phyloP scores from a whole-genome alignment of 208 protist genomes.

The Novymonas esmeraldas region DNA sequence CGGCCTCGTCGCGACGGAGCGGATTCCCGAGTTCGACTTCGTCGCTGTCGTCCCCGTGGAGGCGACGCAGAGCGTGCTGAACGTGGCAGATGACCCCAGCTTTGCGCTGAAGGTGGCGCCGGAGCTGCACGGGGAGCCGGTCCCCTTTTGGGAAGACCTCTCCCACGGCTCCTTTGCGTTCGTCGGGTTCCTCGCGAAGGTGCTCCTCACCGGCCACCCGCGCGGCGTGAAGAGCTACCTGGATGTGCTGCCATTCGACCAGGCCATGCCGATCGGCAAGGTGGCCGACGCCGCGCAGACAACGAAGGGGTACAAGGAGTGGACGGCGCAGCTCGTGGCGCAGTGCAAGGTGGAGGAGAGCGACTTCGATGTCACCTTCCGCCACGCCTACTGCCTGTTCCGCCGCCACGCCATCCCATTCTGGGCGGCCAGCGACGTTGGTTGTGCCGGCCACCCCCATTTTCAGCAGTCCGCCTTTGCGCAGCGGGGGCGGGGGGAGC shows the following conservation, averaged over 20 bases:
- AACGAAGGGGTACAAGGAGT: constrained; percentile 68
- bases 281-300: constrained; percentile 68
- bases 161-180: constrained; percentile 77
- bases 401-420: constrained; percentile 86
- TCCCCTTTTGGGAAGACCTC: constrained; percentile 84
- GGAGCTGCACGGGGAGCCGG: constrained; percentile 54
- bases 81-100: constrained; percentile 47
- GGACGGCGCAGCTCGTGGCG: constrained; percentile 51
- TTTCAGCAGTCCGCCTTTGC: constrained; percentile 71
- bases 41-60: constrained; percentile 78
- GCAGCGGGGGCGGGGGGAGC: constrained; percentile 42
- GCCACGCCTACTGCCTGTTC: constrained; percentile 87
- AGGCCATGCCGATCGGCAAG: constrained; percentile 71
- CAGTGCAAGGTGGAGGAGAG: constrained; percentile 53
- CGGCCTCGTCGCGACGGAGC: constrained; percentile 76
- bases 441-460: constrained; percentile 75
- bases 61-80: constrained; percentile 80
- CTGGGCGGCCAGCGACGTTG: constrained; percentile 56
- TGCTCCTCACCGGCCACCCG: constrained; percentile 68
- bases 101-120: constrained; percentile 81
- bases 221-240: constrained; percentile 83
- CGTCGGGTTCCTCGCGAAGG: constrained; percentile 69
- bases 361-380: constrained; percentile 77
- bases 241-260: constrained; percentile 80
- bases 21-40: constrained; percentile 89